phyloP scores from a whole-genome alignment of 495 filamentous ascomycete species.

The Penicillium malachiteum region DNA sequence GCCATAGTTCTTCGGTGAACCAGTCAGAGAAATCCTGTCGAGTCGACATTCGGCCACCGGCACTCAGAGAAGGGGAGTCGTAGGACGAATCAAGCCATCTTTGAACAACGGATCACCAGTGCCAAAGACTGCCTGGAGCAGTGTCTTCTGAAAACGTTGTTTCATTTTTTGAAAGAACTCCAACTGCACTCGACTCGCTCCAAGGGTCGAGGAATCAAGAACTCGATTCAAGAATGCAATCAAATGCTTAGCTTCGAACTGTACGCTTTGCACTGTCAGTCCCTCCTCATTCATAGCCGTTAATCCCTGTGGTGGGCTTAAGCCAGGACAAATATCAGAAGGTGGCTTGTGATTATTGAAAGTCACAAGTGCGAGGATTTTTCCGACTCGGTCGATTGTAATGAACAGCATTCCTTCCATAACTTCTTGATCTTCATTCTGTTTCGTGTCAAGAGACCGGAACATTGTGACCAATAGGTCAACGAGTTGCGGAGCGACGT shows the following conservation, averaged over 20 bases:
- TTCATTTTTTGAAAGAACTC: slow-evolving; percentile 26
- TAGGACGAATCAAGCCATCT: slow-evolving; percentile 22
- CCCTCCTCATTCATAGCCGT: slow-evolving; percentile 20
- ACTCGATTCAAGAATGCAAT: slow-evolving; percentile 37
- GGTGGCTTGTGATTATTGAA: slow-evolving; percentile 33
- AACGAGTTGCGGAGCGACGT: slow-evolving; percentile 19
- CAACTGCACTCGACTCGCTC: background rate
- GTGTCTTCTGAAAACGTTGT: slow-evolving; percentile 38
- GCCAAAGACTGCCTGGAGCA: slow-evolving; percentile 43
- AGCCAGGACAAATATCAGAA: slow-evolving; percentile 21
- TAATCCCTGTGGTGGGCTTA: slow-evolving; percentile 33
- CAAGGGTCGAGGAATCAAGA: slow-evolving; percentile 16
- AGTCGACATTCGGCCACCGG: slow-evolving; percentile 1
- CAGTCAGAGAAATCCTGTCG: slow-evolving; percentile 36
- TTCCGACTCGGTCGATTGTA: slow-evolving; percentile 35
- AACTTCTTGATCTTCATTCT: slow-evolving; percentile 26
- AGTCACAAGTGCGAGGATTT: slow-evolving; percentile 36
- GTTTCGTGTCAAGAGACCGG: slow-evolving; percentile 23
- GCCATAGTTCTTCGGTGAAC: slow-evolving; percentile 50
- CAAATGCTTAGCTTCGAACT: slow-evolving; percentile 36
- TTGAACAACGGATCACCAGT: slow-evolving; percentile 27
- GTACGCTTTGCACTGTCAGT: slow-evolving; percentile 16
- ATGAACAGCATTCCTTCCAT: slow-evolving; percentile 42
- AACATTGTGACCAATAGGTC: slow-evolving; percentile 31
- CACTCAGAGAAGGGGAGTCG: slow-evolving; percentile 21